Evolutionary conservation across 768 basidiomycete genomes (phyloP), one percentile per base, ranked within the genome.

Genomic region (Tricholoma saponaceum): DNA sequence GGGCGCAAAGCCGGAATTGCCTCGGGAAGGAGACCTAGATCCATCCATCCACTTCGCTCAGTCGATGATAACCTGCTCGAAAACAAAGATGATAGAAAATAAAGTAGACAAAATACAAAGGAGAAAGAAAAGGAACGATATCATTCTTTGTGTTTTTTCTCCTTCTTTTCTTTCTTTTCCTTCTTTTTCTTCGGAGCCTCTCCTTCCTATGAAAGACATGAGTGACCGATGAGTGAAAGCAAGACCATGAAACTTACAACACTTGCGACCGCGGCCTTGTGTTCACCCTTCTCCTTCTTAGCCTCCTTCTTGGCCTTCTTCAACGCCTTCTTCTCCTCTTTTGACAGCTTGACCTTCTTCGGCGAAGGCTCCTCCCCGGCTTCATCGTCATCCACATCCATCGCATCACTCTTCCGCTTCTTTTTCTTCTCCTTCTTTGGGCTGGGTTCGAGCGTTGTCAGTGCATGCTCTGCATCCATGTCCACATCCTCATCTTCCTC

Each of bases 321-420:
- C 69, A 87, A 71, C 16, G 89, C 87, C 76, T 89, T 91, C 79
- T 90, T 90, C 74, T 92, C 90, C 73, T 91, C 89, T 72, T 91
- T 92, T 20, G 86, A 86, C 50, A 89, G 64, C 75, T 91, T 90
- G 57, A 79, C 77, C 74, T 91, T 91, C 74, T 90, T 91, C 52
- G 74, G 60, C 6, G 83, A 76, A 23, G 74, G 79, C 57, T 79
- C 82, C 33, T 81, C 78, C 10, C 26, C 28, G 8, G 18, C 13
- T 30, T 81, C 79, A 10, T 77, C 77, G 55, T 67, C 79, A 60
- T 86, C 86, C 2, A 83, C 81, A 46, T 85, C 84, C 80, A 87
- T 86, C 16, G 77, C 83, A 44, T 85, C 85, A 66, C 76, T 81
- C 70, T 86, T 82, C 62, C 86, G 76, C 74, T 90, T 87, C 64